Evolutionary conservation across 2,329 filamentous ascomycete genomes (phyloP).

Genomic region (Fusarium oligoseptatum): DNA sequence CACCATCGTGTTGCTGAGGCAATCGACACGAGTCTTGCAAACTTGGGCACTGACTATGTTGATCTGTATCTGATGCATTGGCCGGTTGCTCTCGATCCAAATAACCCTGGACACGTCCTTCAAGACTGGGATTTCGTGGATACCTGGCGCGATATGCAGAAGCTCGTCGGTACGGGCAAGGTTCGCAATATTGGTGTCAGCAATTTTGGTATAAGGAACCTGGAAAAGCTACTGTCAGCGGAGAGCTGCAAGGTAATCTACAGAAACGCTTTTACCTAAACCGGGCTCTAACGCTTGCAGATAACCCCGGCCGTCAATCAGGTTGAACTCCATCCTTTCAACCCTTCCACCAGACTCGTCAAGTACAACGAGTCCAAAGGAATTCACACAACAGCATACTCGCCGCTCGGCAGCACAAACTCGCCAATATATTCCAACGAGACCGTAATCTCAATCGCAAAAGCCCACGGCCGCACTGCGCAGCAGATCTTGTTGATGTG

Average conservation of each 20-base stretch:
- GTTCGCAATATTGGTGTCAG: constrained; percentile 62
- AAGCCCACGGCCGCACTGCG: not conserved
- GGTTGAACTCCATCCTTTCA: constrained; percentile 74
- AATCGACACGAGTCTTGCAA: constrained; percentile 60
- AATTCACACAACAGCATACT: constrained; percentile 12
- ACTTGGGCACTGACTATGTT: constrained; percentile 63
- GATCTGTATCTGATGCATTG: constrained; percentile 65
- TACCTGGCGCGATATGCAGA: constrained; percentile 66
- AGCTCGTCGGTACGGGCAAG: constrained; percentile 54
- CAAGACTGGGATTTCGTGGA: constrained; percentile 55
- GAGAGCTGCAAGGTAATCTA: not conserved
- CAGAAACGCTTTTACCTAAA: not conserved
- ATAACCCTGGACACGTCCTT: not conserved
- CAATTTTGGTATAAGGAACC: constrained; percentile 60
- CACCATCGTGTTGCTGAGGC: constrained; percentile 60
- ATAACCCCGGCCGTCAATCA: constrained; percentile 75
- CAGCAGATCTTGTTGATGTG: constrained; percentile 12
- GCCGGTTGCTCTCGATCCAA: constrained; percentile 57
- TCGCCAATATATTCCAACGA: constrained; percentile 6
- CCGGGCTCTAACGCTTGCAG: constrained; percentile 36
- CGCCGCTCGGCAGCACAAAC: constrained; percentile 11
- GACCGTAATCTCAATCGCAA: not conserved
- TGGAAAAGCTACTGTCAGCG: constrained; percentile 53
- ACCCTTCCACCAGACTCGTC: constrained; percentile 3
- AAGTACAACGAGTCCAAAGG: not conserved